Conservation (phyloP, 225 moss, liverwort and hornwort genomes). For the Bryum argenteum region DNA sequence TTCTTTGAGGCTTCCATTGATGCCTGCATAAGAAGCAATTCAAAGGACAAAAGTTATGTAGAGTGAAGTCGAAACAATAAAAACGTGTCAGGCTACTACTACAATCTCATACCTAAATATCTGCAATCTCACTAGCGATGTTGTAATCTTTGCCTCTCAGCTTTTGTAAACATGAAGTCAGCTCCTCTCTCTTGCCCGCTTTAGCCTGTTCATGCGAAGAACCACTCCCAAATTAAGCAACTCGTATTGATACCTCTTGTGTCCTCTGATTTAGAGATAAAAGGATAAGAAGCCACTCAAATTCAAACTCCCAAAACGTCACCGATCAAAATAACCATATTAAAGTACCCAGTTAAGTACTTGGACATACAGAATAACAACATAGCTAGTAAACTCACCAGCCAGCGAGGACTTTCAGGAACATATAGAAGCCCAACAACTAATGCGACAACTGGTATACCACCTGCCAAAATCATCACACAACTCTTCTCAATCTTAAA, state of each 20-base stretch:
- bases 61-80: no score
- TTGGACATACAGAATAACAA: not conserved
- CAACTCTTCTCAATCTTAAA: not conserved
- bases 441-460: constrained; percentile 52
- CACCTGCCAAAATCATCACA: constrained; percentile 46
- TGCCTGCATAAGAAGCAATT: no score
- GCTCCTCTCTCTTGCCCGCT: constrained; percentile 55
- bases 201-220: constrained; percentile 54
- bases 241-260: no score
- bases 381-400: constrained; percentile 49
- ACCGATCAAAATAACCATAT: no score
- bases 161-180: constrained; percentile 56
- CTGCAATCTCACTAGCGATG: constrained; percentile 58
- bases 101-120: constrained; percentile 65
- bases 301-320: no score
- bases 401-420: constrained; percentile 91
- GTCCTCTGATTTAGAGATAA: no score
- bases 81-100: no score
- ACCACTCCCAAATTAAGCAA: not conserved
- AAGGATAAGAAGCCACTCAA: no score
- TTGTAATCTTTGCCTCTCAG: constrained; percentile 69
- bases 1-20: no score
- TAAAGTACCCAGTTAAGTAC: no score
- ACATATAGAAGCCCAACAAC: constrained; percentile 59
- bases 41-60: no score